Evolutionary conservation across 192 early-diverging fungal genomes (phyloP).

Genomic region (Coemansia sp.): DNA sequence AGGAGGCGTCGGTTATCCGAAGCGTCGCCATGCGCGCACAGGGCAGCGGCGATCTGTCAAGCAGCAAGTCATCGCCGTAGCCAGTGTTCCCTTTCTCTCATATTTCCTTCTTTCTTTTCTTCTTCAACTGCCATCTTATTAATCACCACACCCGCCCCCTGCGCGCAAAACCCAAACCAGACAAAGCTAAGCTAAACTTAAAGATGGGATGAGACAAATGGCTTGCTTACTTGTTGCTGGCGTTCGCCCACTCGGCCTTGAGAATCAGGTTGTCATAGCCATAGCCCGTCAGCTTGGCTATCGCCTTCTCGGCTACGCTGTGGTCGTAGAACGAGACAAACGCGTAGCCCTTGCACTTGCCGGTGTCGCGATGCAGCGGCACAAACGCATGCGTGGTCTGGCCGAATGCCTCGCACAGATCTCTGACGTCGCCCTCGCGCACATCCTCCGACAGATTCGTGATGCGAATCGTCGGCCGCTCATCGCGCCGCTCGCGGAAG

Average conservation of each 20-base stretch:
- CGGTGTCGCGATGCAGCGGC: conserved; percentile 81
- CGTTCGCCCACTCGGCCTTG: conserved; percentile 78
- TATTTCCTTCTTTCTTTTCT: neutral
- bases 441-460: conserved; percentile 96
- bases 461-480: conserved; percentile 80
- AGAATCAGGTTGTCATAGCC: conserved; percentile 97
- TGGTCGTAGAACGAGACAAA: conserved; percentile 87
- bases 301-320: conserved; percentile 80
- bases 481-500: conserved; percentile 63
- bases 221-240: conserved; percentile 1
- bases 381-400: conserved; percentile 81
- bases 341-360: conserved; percentile 91
- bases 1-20: conserved; percentile 44
- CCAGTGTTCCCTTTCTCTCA: neutral
- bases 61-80: conserved; percentile 23
- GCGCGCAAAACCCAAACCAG: too few relatives aligned
- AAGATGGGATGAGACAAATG: too few relatives aligned
- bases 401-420: conserved; percentile 88
- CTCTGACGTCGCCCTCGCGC: conserved; percentile 84
- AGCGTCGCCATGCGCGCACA: conserved; percentile 48
- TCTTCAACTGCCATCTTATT: neutral
- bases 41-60: conserved; percentile 48
- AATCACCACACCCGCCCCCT: too few relatives aligned
- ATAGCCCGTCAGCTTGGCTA: conserved; percentile 87
- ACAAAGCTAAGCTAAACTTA: too few relatives aligned